Percentiles rank a stretch among this genome's conserved stretches.
phyloP scores from a whole-genome alignment of 306 rosid genomes.

The Quillaja saponaria region DNA sequence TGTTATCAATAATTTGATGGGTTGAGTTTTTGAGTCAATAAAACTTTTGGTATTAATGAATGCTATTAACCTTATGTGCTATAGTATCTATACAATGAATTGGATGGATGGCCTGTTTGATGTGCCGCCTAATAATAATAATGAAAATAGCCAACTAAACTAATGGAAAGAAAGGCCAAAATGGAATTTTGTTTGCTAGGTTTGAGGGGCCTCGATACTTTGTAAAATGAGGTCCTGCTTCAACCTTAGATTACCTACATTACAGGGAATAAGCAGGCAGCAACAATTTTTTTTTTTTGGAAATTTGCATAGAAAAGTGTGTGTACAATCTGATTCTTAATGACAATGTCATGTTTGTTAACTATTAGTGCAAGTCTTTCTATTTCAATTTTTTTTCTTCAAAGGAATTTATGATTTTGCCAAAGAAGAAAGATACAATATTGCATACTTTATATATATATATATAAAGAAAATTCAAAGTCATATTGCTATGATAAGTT shows the following conservation, averaged over 20 bases:
- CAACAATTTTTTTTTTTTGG: too few species aligned
- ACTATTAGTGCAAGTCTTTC: neutral
- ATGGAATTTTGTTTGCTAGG: conserved; percentile 20
- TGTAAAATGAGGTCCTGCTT: conserved; percentile 26
- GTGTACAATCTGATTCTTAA: conserved; percentile 7
- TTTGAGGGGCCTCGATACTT: conserved; percentile 31
- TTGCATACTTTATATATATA: too few species aligned
- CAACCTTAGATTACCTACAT: conserved; percentile 33
- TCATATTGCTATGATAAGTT: too few species aligned
- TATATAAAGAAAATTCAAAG: too few species aligned
- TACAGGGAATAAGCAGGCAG: conserved; percentile 27
- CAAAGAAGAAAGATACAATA: too few species aligned
- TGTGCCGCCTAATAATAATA: conserved; percentile 50
- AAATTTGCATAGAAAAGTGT: conserved; percentile 21
- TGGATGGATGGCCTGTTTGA: conserved; percentile 32
- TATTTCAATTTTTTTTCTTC: too few species aligned
- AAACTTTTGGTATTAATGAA: conserved; percentile 33
- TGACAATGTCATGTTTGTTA: conserved; percentile 4
- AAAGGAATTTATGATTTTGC: too few species aligned
- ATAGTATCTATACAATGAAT: too few species aligned
- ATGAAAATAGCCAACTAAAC: too few species aligned
- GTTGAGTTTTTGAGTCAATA: conserved; percentile 3
- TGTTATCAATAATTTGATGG: too few species aligned
- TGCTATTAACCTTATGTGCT: conserved; percentile 25
- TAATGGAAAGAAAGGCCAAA: conserved; percentile 19